Evolutionary conservation across 768 basidiomycete species (phyloP).

Genomic region (Cystobasidiopsis lactophilus): DNA sequence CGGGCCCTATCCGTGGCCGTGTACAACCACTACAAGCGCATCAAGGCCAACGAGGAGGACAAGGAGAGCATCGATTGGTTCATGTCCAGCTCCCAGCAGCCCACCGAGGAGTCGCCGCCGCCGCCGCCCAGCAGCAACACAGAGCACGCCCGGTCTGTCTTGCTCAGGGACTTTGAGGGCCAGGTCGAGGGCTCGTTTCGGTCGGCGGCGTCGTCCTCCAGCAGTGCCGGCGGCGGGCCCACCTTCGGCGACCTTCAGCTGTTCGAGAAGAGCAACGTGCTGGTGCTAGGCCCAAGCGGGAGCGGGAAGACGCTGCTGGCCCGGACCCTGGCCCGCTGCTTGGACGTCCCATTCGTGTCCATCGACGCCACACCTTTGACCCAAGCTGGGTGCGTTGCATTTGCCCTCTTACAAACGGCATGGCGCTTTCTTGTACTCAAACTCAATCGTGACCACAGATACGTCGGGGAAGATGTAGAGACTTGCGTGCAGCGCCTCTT

Average conservation of each 20-base stretch:
- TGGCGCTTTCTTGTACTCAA: not conserved
- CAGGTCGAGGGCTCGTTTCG: not conserved
- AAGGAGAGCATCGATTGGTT: not conserved
- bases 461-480: conserved; percentile 93
- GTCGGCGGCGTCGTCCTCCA: not conserved
- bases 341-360: conserved; percentile 84
- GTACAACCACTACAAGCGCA: conserved; percentile 84
- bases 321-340: conserved; percentile 67
- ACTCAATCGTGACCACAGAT: conserved; percentile 26
- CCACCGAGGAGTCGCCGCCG: not conserved
- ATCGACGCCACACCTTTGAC: conserved; percentile 89
- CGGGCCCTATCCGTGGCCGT: conserved; percentile 83
- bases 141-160: not conserved
- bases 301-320: conserved; percentile 38
- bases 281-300: conserved; percentile 39
- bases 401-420: not conserved
- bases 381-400: conserved; percentile 29
- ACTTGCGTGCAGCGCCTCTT: conserved; percentile 67
- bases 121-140: not conserved
- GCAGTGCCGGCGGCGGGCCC: not conserved
- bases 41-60: conserved; percentile 43
- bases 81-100: not conserved
- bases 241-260: conserved; percentile 15
- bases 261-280: conserved; percentile 89
- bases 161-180: not conserved